Evolutionary conservation across 2,329 filamentous ascomycete species (phyloP).

Genomic region (Tympanopsis confertula): DNA sequence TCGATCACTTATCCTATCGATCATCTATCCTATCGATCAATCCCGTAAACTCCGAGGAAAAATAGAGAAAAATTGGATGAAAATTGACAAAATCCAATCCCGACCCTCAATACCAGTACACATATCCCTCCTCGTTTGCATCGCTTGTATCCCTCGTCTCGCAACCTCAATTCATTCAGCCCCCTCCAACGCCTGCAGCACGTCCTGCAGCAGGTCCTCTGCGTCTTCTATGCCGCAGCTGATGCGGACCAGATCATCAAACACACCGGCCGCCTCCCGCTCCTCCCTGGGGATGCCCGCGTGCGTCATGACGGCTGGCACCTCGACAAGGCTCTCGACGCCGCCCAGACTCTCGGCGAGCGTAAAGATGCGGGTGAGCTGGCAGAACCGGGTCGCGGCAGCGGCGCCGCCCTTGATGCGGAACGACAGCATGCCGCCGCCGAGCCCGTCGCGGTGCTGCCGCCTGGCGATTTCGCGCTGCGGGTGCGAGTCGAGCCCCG

Average conservation of each 20-base stretch:
- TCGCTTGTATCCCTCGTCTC: too few relatives aligned
- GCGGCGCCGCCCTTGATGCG: conserved; percentile 75
- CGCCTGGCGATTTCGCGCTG: conserved; percentile 74
- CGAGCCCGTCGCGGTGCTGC: conserved; percentile 89
- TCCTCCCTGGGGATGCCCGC: conserved; percentile 84
- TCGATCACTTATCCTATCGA: too few relatives aligned
- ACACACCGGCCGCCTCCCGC: conserved; percentile 85
- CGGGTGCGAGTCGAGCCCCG: conserved; percentile 76
- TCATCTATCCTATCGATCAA: too few relatives aligned
- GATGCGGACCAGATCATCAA: conserved; percentile 82
- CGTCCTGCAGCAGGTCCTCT: conserved; percentile 71
- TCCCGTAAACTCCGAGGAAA: too few relatives aligned
- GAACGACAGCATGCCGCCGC: conserved; percentile 96
- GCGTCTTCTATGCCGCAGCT: conserved; percentile 92
- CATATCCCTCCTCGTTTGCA: too few relatives aligned
- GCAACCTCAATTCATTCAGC: too few relatives aligned
- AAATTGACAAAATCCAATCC: too few relatives aligned
- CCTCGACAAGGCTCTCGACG: conserved; percentile 81
- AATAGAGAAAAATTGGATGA: too few relatives aligned
- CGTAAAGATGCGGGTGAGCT: conserved; percentile 78
- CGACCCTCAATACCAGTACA: too few relatives aligned
- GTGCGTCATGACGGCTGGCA: conserved; percentile 94
- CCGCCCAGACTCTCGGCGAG: conserved; percentile 87
- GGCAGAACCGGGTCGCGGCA: conserved; percentile 86
- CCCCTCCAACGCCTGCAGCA: conserved; percentile 70